Conservation (phyloP, 176 grass and related monocot genomes). For the Thalia dealbata region DNA sequence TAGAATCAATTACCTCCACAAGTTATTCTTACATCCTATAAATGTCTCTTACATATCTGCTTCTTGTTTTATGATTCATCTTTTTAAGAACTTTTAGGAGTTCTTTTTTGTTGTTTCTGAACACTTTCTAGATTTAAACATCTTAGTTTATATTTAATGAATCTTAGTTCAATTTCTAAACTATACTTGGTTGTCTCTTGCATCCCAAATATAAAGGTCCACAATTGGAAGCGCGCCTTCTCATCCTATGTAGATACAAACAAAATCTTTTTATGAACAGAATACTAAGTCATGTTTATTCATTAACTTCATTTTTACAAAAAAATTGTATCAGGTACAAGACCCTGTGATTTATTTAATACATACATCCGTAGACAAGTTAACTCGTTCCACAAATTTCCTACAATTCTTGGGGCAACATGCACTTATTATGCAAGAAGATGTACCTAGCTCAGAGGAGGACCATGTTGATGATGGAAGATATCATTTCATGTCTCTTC, state of each 20-base stretch:
- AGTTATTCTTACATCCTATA: too few species aligned
- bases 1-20: too few species aligned
- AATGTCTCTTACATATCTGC: neutral
- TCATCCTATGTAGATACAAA: too few species aligned
- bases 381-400: slow-evolving; percentile 17
- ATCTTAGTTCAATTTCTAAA: too few species aligned
- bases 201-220: too few species aligned
- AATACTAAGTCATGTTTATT: neutral
- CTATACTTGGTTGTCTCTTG: too few species aligned
- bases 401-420: slow-evolving; percentile 20
- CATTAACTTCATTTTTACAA: neutral
- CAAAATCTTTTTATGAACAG: neutral
- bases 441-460: slow-evolving; percentile 3
- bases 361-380: slow-evolving; percentile 18
- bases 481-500: slow-evolving; percentile 23
- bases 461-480: slow-evolving; percentile 7
- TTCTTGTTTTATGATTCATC: neutral
- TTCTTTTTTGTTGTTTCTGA: neutral
- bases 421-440: slow-evolving; percentile 17
- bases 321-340: neutral
- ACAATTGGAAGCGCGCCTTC: too few species aligned
- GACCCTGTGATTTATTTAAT: slow-evolving; percentile 15
- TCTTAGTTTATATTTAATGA: too few species aligned
- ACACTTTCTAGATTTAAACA: neutral
- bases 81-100: neutral